Conservation (phyloP, 2,329 filamentous ascomycete species). For the Talaromyces marneffei region DNA sequence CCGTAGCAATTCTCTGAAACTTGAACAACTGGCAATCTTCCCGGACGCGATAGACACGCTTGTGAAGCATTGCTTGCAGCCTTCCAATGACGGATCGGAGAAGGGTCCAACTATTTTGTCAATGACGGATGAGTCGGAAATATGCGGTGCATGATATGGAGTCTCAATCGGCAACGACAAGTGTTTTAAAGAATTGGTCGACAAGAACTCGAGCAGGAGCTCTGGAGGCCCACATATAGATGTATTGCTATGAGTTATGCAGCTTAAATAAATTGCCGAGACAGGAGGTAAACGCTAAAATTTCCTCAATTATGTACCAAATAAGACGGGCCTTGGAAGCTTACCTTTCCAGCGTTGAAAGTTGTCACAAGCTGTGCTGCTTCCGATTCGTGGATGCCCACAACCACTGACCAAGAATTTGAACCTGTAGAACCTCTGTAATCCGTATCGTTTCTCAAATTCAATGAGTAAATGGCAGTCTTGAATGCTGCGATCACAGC, state of each 20-base stretch:
- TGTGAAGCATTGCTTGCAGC: neutral
- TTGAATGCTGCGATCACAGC: neutral
- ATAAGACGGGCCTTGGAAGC: neutral
- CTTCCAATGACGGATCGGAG: neutral
- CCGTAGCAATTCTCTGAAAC: neutral
- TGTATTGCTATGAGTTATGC: neutral
- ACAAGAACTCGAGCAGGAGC: neutral
- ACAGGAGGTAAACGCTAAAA: neutral
- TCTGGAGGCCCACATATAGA: neutral
- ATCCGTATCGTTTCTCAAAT: neutral
- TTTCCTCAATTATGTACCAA: neutral
- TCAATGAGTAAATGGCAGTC: neutral
- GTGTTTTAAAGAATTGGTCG: neutral
- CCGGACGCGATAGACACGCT: neutral
- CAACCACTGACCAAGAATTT: neutral
- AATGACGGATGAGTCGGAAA: neutral
- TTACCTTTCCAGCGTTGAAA: neutral
- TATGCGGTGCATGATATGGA: neutral
- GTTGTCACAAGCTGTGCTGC: neutral
- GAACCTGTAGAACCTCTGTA: neutral
- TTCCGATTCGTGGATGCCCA: neutral
- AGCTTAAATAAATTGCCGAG: neutral
- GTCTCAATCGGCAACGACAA: neutral
- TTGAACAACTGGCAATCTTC: neutral
- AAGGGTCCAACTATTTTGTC: neutral